phyloP scores from a whole-genome alignment of 73 alveolate genomes.

The Halteria grandinella region DNA sequence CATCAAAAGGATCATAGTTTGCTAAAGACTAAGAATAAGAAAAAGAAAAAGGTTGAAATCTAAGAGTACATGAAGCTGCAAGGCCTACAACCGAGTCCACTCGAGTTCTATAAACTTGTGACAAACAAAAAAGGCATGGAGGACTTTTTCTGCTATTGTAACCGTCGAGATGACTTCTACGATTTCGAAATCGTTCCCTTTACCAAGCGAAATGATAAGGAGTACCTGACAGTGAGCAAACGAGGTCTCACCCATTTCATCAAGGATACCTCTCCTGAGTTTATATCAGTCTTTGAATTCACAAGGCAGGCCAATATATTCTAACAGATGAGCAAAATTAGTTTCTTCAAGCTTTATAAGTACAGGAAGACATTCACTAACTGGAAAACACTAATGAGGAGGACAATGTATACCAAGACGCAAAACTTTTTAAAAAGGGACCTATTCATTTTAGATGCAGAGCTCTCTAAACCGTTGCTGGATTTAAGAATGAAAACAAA shows the following conservation, averaged over 20 bases:
- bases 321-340: conserved; percentile 70
- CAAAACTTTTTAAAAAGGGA: conserved; percentile 74
- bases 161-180: conserved; percentile 81
- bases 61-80: conserved; percentile 12
- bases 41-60: conserved; percentile 34
- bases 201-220: conserved; percentile 69
- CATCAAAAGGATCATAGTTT: no score
- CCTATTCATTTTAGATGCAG: conserved; percentile 81
- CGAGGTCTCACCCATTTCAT: conserved; percentile 89
- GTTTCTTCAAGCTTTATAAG: conserved; percentile 77
- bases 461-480: conserved; percentile 77
- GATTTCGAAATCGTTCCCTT: conserved; percentile 89
- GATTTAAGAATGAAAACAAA: conserved; percentile 73
- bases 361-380: conserved; percentile 85
- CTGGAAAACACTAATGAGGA: conserved; percentile 89
- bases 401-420: conserved; percentile 77
- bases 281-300: conserved; percentile 85
- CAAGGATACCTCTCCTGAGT: conserved; percentile 78
- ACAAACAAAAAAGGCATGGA: conserved; percentile 83
- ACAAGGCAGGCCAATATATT: conserved; percentile 83
- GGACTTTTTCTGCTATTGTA: conserved; percentile 84
- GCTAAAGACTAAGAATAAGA: neutral
- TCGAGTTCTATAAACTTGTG: conserved; percentile 82
- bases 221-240: conserved; percentile 86
- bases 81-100: conserved; percentile 74